Percentiles rank a stretch among this genome's conserved stretches.
phyloP scores from a whole-genome alignment of 2,329 filamentous ascomycete genomes.

The Trichoderma sp. region DNA sequence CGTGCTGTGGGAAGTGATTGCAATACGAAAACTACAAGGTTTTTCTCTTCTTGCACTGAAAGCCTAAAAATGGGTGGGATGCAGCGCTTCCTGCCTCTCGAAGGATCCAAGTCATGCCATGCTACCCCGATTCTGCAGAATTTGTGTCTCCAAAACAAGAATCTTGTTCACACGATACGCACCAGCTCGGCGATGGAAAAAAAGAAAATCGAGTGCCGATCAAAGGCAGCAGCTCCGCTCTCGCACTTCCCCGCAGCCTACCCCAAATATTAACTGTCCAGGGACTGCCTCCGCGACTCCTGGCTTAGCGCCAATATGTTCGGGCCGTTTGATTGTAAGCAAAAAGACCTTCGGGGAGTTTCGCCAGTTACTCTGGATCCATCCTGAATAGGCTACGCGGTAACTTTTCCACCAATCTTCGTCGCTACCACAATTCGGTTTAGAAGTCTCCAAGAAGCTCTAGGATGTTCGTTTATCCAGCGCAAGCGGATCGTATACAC shows the following conservation, averaged over 20 bases:
- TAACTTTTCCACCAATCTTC: constrained; percentile 24
- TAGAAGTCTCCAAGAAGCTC: not conserved
- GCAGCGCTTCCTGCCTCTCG: not conserved
- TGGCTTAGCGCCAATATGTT: constrained; percentile 23
- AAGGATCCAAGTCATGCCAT: not conserved
- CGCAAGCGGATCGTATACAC: not conserved
- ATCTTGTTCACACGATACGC: not conserved
- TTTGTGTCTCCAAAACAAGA: not conserved
- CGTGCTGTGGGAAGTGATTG: not conserved
- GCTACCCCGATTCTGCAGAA: not conserved
- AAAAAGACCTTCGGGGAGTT: constrained; percentile 27
- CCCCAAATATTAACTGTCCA: constrained; percentile 9
- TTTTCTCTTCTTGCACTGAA: not conserved
- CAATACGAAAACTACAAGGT: not conserved
- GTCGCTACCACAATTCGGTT: not conserved
- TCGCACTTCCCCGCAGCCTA: constrained; percentile 23
- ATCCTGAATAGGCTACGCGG: not conserved
- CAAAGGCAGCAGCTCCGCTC: constrained; percentile 19
- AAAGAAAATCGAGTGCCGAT: constrained; percentile 15
- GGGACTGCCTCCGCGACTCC: not conserved
- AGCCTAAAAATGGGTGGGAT: too few relatives aligned
- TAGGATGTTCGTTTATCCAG: not conserved
- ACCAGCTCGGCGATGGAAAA: not conserved
- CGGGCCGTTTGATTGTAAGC: constrained; percentile 25
- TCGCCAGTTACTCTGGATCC: constrained; percentile 10